Conservation (phyloP, 116 monocot species). For the Dioscorea cayenensis region DNA sequence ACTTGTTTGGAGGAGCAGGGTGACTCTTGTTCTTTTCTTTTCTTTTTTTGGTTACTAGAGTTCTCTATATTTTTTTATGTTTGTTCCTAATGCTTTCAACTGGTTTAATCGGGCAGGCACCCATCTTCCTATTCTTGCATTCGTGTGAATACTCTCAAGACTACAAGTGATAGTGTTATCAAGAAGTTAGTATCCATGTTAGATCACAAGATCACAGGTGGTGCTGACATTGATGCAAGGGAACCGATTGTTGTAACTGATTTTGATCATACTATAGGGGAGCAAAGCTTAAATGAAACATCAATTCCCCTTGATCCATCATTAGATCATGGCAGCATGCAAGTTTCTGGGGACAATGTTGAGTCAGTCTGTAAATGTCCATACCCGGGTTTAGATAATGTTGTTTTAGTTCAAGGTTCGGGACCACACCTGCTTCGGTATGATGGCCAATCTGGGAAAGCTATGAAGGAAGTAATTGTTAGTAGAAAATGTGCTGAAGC, state of each 20-base stretch:
- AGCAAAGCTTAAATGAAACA: background rate
- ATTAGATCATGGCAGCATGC: background rate
- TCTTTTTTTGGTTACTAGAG: too few relatives aligned
- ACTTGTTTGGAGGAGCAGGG: background rate
- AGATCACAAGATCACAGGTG: conserved; percentile 15
- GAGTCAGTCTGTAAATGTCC: conserved; percentile 38
- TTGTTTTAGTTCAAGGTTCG: conserved; percentile 77
- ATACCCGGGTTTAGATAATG: conserved; percentile 62
- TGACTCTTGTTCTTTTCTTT: background rate
- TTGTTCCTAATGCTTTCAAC: background rate
- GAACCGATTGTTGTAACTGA: conserved; percentile 6
- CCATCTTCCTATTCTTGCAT: conserved; percentile 91
- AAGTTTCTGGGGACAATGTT: conserved; percentile 10
- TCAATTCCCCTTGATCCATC: background rate
- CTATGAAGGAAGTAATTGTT: conserved; percentile 88
- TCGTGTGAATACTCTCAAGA: conserved; percentile 77
- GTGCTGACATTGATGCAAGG: conserved; percentile 6
- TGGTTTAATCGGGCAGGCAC: conserved; percentile 28
- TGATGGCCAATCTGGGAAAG: conserved; percentile 14
- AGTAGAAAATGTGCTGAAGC: conserved; percentile 99
- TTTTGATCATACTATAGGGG: conserved; percentile 9
- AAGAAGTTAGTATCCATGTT: conserved; percentile 41
- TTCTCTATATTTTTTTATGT: background rate
- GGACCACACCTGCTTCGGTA: conserved; percentile 70
- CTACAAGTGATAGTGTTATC: conserved; percentile 46